Evolutionary conservation across 164 flowering plant genomes (phyloP).

Genomic region (Nymphaea colorata): DNA sequence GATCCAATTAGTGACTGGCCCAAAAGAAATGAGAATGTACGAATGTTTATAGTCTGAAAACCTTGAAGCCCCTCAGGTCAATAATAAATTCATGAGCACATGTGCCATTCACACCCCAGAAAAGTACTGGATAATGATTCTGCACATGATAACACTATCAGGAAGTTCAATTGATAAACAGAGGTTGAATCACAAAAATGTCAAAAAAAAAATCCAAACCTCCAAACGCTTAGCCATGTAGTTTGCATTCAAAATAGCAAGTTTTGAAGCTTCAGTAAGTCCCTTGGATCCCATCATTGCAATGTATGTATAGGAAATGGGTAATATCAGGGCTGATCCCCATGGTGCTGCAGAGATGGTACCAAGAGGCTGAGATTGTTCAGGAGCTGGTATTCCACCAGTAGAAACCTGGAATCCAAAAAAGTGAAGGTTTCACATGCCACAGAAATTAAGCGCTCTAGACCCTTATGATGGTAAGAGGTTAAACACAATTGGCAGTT

Average conservation of each 20-base stretch:
- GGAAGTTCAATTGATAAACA: not conserved
- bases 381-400: slow-evolving; percentile 86
- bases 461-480: not conserved
- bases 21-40: not conserved
- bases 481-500: no score
- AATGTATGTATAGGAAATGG: slow-evolving; percentile 90
- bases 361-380: slow-evolving; percentile 65
- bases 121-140: slow-evolving; percentile 82
- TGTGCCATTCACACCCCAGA: slow-evolving; percentile 99
- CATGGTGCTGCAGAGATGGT: slow-evolving; percentile 97
- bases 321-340: slow-evolving; percentile 98
- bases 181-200: not conserved
- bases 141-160: slow-evolving; percentile 18
- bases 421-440: not conserved
- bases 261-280: slow-evolving; percentile 93
- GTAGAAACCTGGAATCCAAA: slow-evolving; percentile 55
- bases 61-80: slow-evolving; percentile 95
- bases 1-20: not conserved
- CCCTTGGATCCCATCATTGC: slow-evolving; percentile 99
- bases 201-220: slow-evolving; percentile 24
- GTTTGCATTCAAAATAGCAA: slow-evolving; percentile 89
- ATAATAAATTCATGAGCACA: slow-evolving; percentile 92
- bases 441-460: not conserved
- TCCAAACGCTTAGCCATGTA: slow-evolving; percentile 99
- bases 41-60: slow-evolving; percentile 9